Conservation (phyloP, 495 filamentous ascomycete genomes). For the Collariella sp. region DNA sequence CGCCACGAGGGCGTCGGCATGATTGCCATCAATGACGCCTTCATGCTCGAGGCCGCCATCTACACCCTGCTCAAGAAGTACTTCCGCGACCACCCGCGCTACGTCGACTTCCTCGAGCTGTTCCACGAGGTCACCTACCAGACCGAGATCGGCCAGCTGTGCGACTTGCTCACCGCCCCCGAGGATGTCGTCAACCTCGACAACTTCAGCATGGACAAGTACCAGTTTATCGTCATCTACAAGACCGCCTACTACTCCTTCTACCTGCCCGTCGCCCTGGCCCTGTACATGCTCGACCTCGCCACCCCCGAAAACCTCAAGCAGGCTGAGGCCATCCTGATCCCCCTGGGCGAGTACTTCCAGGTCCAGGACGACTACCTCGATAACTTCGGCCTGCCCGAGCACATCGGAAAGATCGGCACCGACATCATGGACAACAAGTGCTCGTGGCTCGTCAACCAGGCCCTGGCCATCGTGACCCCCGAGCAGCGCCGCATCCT, state of each 20-base stretch:
- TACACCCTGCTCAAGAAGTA: slow-evolving; percentile 87
- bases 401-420: slow-evolving; percentile 91
- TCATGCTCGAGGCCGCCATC: slow-evolving; percentile 88
- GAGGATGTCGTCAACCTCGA: slow-evolving; percentile 83
- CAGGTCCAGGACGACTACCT: slow-evolving; percentile 98
- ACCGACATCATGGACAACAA: slow-evolving; percentile 99
- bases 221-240: slow-evolving; percentile 97
- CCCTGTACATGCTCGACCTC: slow-evolving; percentile 69
- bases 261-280: slow-evolving; percentile 93
- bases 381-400: slow-evolving; percentile 88
- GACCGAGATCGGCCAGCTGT: slow-evolving; percentile 89
- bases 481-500: slow-evolving; percentile 75
- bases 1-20: slow-evolving; percentile 75
- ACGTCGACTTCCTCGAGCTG: slow-evolving; percentile 84
- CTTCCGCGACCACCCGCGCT: slow-evolving; percentile 76
- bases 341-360: slow-evolving; percentile 99
- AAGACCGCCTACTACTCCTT: slow-evolving; percentile 99
- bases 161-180: slow-evolving; percentile 90
- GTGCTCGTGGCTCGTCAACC: slow-evolving; percentile 95
- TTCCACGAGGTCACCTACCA: slow-evolving; percentile 92
- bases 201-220: slow-evolving; percentile 92
- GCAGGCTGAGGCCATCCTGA: slow-evolving; percentile 81
- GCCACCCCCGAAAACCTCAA: slow-evolving; percentile 79
- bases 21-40: slow-evolving; percentile 96
- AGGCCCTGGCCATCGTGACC: slow-evolving; percentile 68